Percentiles rank a stretch among this genome's conserved stretches.
Evolutionary conservation across 108 stramenopile species (phyloP).

Genomic region (Pseudonitzschia multiseries): DNA sequence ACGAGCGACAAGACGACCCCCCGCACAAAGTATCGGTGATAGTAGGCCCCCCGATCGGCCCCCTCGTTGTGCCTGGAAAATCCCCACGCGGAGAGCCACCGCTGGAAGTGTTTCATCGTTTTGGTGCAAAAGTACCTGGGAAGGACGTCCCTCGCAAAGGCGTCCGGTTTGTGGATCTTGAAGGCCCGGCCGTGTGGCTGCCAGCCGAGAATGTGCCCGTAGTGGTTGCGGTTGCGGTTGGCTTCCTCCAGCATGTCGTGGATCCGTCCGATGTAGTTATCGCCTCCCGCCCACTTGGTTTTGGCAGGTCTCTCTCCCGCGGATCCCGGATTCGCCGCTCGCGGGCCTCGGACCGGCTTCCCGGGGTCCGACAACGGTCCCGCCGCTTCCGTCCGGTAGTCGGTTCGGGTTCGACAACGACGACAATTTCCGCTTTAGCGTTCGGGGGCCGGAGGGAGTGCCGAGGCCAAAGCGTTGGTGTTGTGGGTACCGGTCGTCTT

Average conservation of each 20-base stretch:
- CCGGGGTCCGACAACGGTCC: background rate
- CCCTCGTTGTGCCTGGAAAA: conserved; percentile 57
- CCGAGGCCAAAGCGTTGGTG: background rate
- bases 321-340: background rate
- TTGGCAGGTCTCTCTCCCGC: background rate
- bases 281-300: conserved; percentile 39
- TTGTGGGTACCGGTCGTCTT: background rate
- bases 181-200: conserved; percentile 80
- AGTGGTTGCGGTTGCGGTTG: conserved; percentile 43
- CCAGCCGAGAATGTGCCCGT: conserved; percentile 69
- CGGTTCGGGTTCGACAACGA: background rate
- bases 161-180: conserved; percentile 69
- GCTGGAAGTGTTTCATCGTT: conserved; percentile 29
- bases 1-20: background rate
- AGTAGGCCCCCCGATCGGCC: conserved; percentile 37
- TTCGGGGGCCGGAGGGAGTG: background rate
- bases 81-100: conserved; percentile 72
- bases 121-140: conserved; percentile 55
- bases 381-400: background rate
- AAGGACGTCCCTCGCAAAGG: conserved; percentile 70
- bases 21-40: conserved; percentile 25
- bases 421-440: background rate
- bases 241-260: conserved; percentile 69
- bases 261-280: conserved; percentile 67
- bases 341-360: background rate